Base-by-base conservation (phyloP, 2,329 filamentous ascomycete genomes). In the Claviceps quebecensis region DNA sequence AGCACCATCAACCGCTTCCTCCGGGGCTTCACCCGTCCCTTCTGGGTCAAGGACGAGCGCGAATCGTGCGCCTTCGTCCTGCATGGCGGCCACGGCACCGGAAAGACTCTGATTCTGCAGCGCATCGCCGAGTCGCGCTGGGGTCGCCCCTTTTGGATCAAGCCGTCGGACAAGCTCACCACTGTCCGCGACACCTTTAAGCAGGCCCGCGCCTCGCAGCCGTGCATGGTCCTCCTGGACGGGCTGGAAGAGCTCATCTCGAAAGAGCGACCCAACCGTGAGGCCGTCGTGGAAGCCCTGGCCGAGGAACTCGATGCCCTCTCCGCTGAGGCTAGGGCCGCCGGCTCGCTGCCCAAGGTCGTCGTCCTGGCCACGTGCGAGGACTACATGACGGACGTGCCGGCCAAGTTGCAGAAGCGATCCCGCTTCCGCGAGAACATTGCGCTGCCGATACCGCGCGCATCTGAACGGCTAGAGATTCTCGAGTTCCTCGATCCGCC, bases 41-140 rank as follows among this genome's bases (percentile, higher is more conserved):
- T 65, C 39, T 58, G 59, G 53, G 48, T 61, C 44, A 53, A 60
- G 51, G 53, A 59, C 52, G 60, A 68, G 56, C 57, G 60, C 34
- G 65, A 60, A 57, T 69, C 76, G 1, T 74, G 77, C 49, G 81
- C 80, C 0, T 75, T 93, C 38, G 74, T 93, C 23, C 72, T 96
- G 4, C 83, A 94, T 63, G 91, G 91, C 14, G 83, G 86, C 17
- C 79, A 80, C 55, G 90, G 91, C 11, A 94, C 87, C 0, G 91
- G 91, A 23, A 96, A 96, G 69, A 84, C 81, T 0, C 75, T 85
- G 56, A 71, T 96, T 0, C 70, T 96, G 1, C 66, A 83, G 16
- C 77, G 78, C 36, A 72, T 96, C 19, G 77, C 81, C 8, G 74
- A 72, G 6, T 78, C 81, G 0, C 76, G 75, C 53, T 95, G 88